phyloP scores from a whole-genome alignment of 2,329 filamentous ascomycete species.

The Diaporthe australafricana region DNA sequence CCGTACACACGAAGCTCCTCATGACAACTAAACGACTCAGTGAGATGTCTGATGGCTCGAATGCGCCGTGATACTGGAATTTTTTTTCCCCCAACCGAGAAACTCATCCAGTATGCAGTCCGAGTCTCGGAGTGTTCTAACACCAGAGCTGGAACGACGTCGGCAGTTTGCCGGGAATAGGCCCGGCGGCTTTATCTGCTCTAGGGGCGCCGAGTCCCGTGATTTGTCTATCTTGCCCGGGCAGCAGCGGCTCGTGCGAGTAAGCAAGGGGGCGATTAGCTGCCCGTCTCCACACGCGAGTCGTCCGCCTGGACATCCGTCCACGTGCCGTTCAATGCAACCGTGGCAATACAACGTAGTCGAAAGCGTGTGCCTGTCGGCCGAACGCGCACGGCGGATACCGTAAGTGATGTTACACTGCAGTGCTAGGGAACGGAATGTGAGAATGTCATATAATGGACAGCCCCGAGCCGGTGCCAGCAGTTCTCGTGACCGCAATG shows the following conservation, averaged over 20 bases:
- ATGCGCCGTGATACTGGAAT: background rate
- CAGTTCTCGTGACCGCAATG: background rate
- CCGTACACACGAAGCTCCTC: background rate
- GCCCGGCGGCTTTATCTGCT: slow-evolving; percentile 9
- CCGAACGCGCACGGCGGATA: background rate
- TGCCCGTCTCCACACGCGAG: background rate
- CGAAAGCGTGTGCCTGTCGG: background rate
- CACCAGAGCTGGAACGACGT: background rate
- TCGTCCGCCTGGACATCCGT: background rate
- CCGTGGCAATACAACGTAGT: background rate
- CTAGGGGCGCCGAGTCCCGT: background rate
- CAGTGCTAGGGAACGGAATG: background rate
- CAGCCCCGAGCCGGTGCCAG: slow-evolving; percentile 6
- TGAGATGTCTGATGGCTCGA: background rate
- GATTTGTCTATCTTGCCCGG: slow-evolving; percentile 20
- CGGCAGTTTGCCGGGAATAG: slow-evolving; percentile 13
- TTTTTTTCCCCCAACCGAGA: background rate
- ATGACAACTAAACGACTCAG: background rate
- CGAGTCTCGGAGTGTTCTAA: slow-evolving; percentile 1
- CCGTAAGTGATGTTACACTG: slow-evolving; percentile 2
- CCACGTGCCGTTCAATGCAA: background rate
- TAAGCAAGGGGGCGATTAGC: background rate
- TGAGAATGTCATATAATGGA: slow-evolving; percentile 28
- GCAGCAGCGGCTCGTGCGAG: background rate
- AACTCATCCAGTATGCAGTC: background rate